Evolutionary conservation across 2,329 filamentous ascomycete species (phyloP).

Genomic region (Davidsoniella neocaledoniae): DNA sequence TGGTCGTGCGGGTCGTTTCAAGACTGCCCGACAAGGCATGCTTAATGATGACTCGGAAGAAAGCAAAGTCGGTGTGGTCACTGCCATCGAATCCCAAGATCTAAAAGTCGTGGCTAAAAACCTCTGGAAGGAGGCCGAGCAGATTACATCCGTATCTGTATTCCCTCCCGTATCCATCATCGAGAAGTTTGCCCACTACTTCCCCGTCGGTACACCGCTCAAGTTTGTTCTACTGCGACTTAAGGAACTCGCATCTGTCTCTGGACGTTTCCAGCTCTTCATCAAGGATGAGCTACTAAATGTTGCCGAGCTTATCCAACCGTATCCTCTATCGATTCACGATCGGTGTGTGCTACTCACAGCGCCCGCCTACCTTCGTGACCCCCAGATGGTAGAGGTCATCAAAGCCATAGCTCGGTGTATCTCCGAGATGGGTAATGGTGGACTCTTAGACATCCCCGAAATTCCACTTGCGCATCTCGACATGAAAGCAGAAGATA

Average conservation of each 20-base stretch:
- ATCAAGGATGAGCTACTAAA: slow-evolving; percentile 40
- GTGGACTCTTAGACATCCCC: slow-evolving; percentile 53
- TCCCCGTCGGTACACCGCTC: slow-evolving; percentile 65
- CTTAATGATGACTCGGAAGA: slow-evolving; percentile 13
- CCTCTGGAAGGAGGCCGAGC: slow-evolving; percentile 45
- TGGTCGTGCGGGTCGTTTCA: slow-evolving; percentile 76
- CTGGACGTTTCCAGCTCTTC: slow-evolving; percentile 50
- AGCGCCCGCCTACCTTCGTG: slow-evolving; percentile 46
- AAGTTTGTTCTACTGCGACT: slow-evolving; percentile 67
- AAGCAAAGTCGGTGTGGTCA: slow-evolving; percentile 54
- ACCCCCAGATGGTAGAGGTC: slow-evolving; percentile 29
- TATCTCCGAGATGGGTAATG: slow-evolving; percentile 49
- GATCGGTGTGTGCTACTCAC: slow-evolving; percentile 46
- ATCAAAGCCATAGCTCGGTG: slow-evolving; percentile 49
- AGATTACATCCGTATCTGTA: slow-evolving; percentile 55
- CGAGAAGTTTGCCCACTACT: slow-evolving; percentile 64
- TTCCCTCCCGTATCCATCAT: slow-evolving; percentile 54
- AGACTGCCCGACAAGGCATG: slow-evolving; percentile 45
- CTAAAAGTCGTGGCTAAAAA: slow-evolving; percentile 42
- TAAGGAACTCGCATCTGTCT: slow-evolving; percentile 47
- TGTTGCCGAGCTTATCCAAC: slow-evolving; percentile 60
- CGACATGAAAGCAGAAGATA: slow-evolving; percentile 37
- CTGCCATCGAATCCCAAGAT: slow-evolving; percentile 58
- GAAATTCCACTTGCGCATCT: slow-evolving; percentile 58
- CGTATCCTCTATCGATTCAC: slow-evolving; percentile 47